Conservation (phyloP, 495 filamentous ascomycete genomes). For the Hyaloscypha variabilis region DNA sequence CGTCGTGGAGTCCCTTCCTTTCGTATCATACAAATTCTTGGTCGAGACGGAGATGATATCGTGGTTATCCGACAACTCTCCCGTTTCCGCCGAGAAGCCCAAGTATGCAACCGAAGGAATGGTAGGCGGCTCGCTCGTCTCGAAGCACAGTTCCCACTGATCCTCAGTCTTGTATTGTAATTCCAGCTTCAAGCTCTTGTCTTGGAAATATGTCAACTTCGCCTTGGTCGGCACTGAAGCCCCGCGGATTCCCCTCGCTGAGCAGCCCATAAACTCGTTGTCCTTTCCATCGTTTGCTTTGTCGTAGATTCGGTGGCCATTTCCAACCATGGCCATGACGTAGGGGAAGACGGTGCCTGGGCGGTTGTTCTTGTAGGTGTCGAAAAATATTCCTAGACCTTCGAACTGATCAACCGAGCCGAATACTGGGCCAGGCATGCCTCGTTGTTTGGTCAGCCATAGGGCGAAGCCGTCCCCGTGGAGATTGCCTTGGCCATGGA, state of each 20-base stretch:
- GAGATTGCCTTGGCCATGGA: slow-evolving; percentile 76
- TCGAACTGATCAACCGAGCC: slow-evolving; percentile 88
- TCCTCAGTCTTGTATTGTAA: slow-evolving; percentile 90
- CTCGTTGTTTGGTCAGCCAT: slow-evolving; percentile 96
- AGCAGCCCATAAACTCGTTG: slow-evolving; percentile 92
- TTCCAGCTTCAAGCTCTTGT: slow-evolving; percentile 88
- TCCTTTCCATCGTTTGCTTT: slow-evolving; percentile 94
- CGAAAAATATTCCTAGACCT: slow-evolving; percentile 94
- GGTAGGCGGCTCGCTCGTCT: slow-evolving; percentile 68
- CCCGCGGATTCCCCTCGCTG: slow-evolving; percentile 86
- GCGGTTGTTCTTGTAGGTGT: slow-evolving; percentile 99
- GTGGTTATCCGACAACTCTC: slow-evolving; percentile 96
- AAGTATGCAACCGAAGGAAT: slow-evolving; percentile 92
- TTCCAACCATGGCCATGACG: slow-evolving; percentile 97
- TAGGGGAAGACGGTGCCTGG: slow-evolving; percentile 96
- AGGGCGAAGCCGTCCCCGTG: slow-evolving; percentile 98
- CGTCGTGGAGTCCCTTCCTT: slow-evolving; percentile 23
- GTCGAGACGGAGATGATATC: slow-evolving; percentile 90
- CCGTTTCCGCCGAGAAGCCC: slow-evolving; percentile 94
- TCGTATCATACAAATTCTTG: slow-evolving; percentile 82
- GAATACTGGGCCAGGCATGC: slow-evolving; percentile 80
- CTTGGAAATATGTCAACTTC: slow-evolving; percentile 93
- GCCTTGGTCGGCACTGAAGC: slow-evolving; percentile 80
- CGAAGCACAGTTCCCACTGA: slow-evolving; percentile 91
- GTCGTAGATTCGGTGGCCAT: slow-evolving; percentile 88